A percentile compares a stretch with the other conserved stretches of the same genome.
Conservation (phyloP, 176 grass and related monocot genomes). For the Themeda triandra region DNA sequence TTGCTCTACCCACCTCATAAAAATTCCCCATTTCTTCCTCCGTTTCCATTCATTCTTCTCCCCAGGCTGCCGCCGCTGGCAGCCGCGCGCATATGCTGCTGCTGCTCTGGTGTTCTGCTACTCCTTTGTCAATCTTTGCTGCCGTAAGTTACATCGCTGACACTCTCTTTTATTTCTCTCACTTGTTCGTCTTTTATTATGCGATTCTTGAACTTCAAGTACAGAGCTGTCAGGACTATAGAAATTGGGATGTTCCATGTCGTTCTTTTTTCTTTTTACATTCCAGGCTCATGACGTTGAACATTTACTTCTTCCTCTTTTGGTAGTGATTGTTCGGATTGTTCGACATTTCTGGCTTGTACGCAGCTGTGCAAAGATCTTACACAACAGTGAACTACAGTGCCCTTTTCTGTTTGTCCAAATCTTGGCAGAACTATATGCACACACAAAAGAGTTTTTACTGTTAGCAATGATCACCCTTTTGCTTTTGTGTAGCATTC, state of each 20-base stretch:
- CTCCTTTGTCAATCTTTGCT: constrained; percentile 13
- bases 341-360: background rate
- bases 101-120: background rate
- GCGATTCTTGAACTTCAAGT: background rate
- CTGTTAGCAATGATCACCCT: background rate
- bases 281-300: background rate
- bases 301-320: background rate
- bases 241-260: constrained; percentile 4
- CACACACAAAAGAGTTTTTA: background rate
- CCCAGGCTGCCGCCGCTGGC: background rate
- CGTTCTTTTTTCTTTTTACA: too few species aligned
- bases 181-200: background rate
- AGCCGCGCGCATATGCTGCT: background rate
- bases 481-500: background rate
- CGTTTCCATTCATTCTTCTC: background rate
- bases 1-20: constrained; percentile 33
- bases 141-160: constrained; percentile 22
- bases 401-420: background rate
- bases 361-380: background rate
- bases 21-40: background rate
- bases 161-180: background rate
- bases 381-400: background rate
- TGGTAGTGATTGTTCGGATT: background rate
- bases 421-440: background rate
- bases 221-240: background rate